phyloP scores from a whole-genome alignment of 2,329 filamentous ascomycete species.

The Arthrobotrys megalospora region DNA sequence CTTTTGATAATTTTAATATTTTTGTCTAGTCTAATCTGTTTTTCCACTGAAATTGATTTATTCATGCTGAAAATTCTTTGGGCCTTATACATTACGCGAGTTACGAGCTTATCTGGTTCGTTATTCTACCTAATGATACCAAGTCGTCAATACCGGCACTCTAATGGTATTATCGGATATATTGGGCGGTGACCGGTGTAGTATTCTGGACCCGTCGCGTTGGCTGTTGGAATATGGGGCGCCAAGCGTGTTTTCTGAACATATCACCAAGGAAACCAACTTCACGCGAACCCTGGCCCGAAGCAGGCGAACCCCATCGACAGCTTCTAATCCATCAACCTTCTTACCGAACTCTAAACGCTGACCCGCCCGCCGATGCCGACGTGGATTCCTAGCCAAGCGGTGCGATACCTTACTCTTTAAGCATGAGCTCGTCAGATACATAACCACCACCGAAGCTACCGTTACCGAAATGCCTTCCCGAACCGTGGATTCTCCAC shows the following conservation, averaged over 20 bases:
- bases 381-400: neutral
- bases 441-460: conserved; percentile 3
- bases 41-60: too few relatives aligned
- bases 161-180: too few relatives aligned
- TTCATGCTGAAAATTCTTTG: too few relatives aligned
- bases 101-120: too few relatives aligned
- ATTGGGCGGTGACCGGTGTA: neutral
- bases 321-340: conserved; percentile 7
- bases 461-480: neutral
- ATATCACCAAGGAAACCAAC: conserved; percentile 30
- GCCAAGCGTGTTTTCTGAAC: conserved; percentile 21
- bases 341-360: neutral
- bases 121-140: too few relatives aligned
- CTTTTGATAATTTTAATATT: too few relatives aligned
- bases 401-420: neutral
- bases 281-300: conserved; percentile 22
- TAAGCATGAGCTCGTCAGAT: conserved; percentile 35
- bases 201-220: neutral
- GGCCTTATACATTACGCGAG: too few relatives aligned
- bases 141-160: too few relatives aligned
- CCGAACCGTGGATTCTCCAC: conserved; percentile 7
- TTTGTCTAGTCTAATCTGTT: too few relatives aligned
- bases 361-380: neutral
- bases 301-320: neutral
- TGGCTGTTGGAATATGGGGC: conserved; percentile 5